Base-by-base conservation (phyloP, 177 flowering plant species). In the Vitis hybrid region DNA sequence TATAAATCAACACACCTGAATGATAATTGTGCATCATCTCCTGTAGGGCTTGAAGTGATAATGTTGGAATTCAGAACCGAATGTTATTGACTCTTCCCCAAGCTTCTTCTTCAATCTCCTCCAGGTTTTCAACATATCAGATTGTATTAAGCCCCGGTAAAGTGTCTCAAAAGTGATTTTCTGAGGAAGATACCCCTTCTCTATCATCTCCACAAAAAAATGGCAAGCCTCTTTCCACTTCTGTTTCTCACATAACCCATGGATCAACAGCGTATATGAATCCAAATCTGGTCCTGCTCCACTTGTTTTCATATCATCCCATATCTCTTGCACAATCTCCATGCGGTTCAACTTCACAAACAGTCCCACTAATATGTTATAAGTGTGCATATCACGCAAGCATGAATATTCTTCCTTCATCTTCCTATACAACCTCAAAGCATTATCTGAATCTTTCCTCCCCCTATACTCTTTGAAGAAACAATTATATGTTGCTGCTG, bases 51-150 rank as follows among this genome's bases (percentile, higher is more conserved):
- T 84, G 26, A 96, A 79, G 55, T 82, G 91, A 70, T 85, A 92
- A 19, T 80, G 68, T 62, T 91, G 82, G 51, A 90, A 93, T 79
- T 93, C 98, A 7, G 90, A 78, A 61, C 90, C 89, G 75, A 93
- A 95, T 30, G 87, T 80, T 55, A 89, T 77, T 0, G 97, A 87
- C 75, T 93, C 98, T 71, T 88, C 88, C 51, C 91, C 98, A 18
- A 96, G 95, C 78, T 82, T 96, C 74, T 88, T 92, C 83, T 96
- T 87, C 87, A 93, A 81, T 72, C 97, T 92, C 73, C 95, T 87
- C 97, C 97, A 93, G 66, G 97, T 92, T 76, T 91, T 89, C 83
- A 92, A 71, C 97, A 84, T 90, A 78, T 88, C 89, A 48, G 97
- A 80, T 62, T 91, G 97, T 74, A 93, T 89, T 54, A 96, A 77